phyloP scores from a whole-genome alignment of 176 grass and related monocot genomes.

The Triticum turgidum region DNA sequence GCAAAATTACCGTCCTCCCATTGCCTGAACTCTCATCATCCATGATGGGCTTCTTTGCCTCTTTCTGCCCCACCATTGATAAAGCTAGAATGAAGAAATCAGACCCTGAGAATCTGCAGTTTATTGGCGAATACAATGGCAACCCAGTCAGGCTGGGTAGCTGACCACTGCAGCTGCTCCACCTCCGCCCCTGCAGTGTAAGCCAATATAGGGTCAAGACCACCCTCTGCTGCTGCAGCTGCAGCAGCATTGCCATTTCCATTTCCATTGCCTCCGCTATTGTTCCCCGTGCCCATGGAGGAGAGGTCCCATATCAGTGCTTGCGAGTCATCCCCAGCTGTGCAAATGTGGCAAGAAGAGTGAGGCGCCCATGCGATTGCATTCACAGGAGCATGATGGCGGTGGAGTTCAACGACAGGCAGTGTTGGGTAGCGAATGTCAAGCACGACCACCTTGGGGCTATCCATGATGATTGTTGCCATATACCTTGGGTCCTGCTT shows the following conservation, averaged over 20 bases:
- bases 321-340: conserved; percentile 84
- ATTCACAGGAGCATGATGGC: conserved; percentile 90
- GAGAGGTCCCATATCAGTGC: conserved; percentile 97
- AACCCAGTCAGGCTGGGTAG: conserved; percentile 94
- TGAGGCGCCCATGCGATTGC: conserved; percentile 95
- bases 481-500: conserved; percentile 99
- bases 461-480: conserved; percentile 99
- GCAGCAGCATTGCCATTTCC: conserved; percentile 37
- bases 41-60: background rate
- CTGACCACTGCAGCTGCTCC: conserved; percentile 98
- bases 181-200: conserved; percentile 96
- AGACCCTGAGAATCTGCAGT: conserved; percentile 93
- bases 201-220: conserved; percentile 87
- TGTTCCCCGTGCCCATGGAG: conserved; percentile 71
- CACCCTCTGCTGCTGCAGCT: conserved; percentile 57
- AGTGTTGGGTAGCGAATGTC: conserved; percentile 95
- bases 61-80: background rate
- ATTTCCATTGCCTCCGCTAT: conserved; percentile 43
- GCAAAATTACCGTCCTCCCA: conserved; percentile 26
- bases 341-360: conserved; percentile 93
- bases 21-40: conserved; percentile 25
- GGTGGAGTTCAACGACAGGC: conserved; percentile 90
- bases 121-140: conserved; percentile 86
- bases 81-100: conserved; percentile 31
- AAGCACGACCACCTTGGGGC: conserved; percentile 93